Evolutionary conservation across 352 stramenopile species (phyloP), one percentile per base, ranked within the genome.

Genomic region (Globisporangium takayamanum): DNA sequence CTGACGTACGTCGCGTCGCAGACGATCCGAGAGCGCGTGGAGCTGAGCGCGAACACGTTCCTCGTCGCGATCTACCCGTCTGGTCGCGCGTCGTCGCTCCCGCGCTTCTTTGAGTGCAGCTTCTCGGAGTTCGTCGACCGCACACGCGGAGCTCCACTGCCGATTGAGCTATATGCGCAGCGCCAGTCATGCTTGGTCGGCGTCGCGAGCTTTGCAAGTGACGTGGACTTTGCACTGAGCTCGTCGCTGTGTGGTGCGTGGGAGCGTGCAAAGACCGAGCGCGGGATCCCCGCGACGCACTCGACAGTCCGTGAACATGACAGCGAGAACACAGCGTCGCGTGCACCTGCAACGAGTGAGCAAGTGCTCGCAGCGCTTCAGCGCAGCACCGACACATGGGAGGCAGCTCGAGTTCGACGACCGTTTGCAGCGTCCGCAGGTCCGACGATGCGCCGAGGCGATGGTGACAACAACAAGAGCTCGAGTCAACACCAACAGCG

Each of bases 31-130:
- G 83, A 92, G 54, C 74, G 70, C 18, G 80, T 75, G 7, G 63
- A 75, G 1, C 69, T 85, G 5, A 63, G 75, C 28, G 67, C 62
- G 11, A 79, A 77, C 10, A 88, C 79, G 10, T 89, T 92, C 49
- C 68, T 92, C 4, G 72, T 92, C 18, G 78, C 76, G 42, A 37
- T 91, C 3, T 92, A 89, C 60, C 65, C 73, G 50, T 55, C 59
- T 22, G 30, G 22, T 1, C 57, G 18, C 33, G 33, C 50, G 6
- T n/a, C 49, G 15, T 57, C 75, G 3, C 56, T 92, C 22, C 82
- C 82, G 15, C 71, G 78, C 2, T 92, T 92, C 45, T 88, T 92
- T 22, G 82, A 92, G 57, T 90, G 80, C 62, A 72, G 58, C 25
- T 75, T 72, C 45, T 63, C 68, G 10, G 55, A 69, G 18, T 30